Conservation (phyloP, 2,329 filamentous ascomycete species). For the Pseudopyrenochaeta lycopersici region DNA sequence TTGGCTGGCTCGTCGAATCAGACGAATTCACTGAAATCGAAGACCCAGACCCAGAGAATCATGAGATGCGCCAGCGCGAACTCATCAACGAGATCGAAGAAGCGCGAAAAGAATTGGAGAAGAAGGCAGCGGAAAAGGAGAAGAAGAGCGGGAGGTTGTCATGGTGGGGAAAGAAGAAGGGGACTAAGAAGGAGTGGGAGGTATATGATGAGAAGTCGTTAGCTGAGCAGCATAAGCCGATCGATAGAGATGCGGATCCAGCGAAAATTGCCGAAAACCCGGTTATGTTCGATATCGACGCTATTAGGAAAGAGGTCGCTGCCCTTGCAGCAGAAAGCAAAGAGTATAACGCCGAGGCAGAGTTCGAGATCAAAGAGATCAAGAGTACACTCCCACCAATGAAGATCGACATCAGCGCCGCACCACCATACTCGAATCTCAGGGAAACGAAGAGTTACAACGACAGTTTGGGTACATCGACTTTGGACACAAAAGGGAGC, state of each 20-base stretch:
- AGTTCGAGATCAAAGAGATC: conserved; percentile 77
- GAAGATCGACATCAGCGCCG: conserved; percentile 67
- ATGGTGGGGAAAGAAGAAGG: conserved; percentile 84
- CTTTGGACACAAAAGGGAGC: conserved; percentile 12
- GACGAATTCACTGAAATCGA: conserved; percentile 98
- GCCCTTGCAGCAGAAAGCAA: conserved; percentile 76
- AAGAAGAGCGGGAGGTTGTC: conserved; percentile 67
- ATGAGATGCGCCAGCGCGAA: conserved; percentile 85
- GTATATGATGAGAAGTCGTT: conserved; percentile 76
- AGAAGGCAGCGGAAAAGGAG: conserved; percentile 67
- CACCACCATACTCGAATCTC: conserved; percentile 37
- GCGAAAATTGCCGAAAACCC: conserved; percentile 63
- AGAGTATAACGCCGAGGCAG: conserved; percentile 35
- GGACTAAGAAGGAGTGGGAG: conserved; percentile 89
- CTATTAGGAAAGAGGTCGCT: conserved; percentile 74
- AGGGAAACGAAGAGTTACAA: conserved; percentile 55
- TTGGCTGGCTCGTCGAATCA: conserved; percentile 89
- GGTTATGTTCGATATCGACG: conserved; percentile 94
- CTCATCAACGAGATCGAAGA: conserved; percentile 97
- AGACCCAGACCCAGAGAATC: conserved; percentile 94
- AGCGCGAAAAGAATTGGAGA: conserved; percentile 85
- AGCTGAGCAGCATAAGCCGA: conserved; percentile 13
- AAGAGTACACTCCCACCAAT: conserved; percentile 90
- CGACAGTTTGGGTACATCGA: conserved; percentile 37
- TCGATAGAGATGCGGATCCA: conserved; percentile 53